Evolutionary conservation across 2,329 filamentous ascomycete genomes (phyloP), one percentile per base, ranked within the genome.

Genomic region (Aspergillus sojae): DNA sequence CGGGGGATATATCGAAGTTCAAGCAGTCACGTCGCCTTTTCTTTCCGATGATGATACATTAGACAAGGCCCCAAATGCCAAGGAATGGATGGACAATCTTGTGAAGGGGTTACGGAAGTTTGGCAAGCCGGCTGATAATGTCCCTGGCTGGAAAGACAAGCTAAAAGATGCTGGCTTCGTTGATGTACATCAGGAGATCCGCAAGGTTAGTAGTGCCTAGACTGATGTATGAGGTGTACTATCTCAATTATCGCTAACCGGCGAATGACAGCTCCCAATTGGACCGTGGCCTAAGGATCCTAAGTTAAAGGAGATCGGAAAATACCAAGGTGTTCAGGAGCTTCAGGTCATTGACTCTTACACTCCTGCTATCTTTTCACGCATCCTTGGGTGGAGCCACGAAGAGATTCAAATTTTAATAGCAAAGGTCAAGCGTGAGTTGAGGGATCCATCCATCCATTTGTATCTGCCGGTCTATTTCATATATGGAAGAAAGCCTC

Each of bases 331-430:
- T 11, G 34, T 55, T n/a, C 52, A 55, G 12, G 52, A 55, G 21
- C 34, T 55, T n/a, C 52, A 55, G 4, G 52, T 55, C 32, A 55
- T 55, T 28, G 52, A 55, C 32, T 55, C 52, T 9, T 55, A 55
- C 16, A 55, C 52, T 1, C 52, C 52, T 3, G 52, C 52, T 36
- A 4, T 55, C 11, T 55, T 55, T 11, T 55, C 52, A 19, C 52
- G 52, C 14, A 14, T 55, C 11, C 52, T 55, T 36, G 52, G 52
- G 5, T 55, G 52, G 52, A 55, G 32, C 30, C 32, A 11, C 23
- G 10, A 21, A 1, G 52, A 55, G 34, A 39, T 55, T n/a, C 32
- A 39, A n/a, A 19, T 55, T 3, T 39, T 41, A 26, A 55, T 55
- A 5, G 52, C 52, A 3, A 39, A 55, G 32, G 52, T 55, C 12